Percentiles rank a stretch among this genome's conserved stretches.
phyloP scores from a whole-genome alignment of 1,139 yeast genomes.

The Suhomyces anneliseae region DNA sequence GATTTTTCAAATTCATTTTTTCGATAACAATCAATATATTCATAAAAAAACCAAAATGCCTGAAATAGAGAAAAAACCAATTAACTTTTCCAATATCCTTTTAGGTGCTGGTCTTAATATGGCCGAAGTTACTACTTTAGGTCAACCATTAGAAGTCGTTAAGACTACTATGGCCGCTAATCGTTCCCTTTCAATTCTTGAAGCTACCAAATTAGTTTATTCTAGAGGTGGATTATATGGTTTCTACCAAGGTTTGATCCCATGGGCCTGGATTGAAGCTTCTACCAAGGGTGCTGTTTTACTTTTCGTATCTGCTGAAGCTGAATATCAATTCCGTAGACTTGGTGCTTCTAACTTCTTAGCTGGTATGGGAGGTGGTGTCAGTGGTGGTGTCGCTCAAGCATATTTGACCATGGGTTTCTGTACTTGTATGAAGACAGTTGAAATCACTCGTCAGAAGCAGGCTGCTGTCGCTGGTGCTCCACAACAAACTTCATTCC shows the following conservation, averaged over 20 bases:
- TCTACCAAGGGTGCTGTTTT: slow-evolving; percentile 98
- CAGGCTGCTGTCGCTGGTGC: slow-evolving; percentile 67
- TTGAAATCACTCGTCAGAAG: slow-evolving; percentile 89
- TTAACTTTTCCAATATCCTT: slow-evolving; percentile 83
- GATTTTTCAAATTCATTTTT: neutral
- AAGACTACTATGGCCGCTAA: slow-evolving; percentile 99
- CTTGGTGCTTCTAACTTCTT: slow-evolving; percentile 71
- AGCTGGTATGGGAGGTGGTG: slow-evolving; percentile 94
- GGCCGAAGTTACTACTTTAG: slow-evolving; percentile 91
- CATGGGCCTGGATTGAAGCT: slow-evolving; percentile 99
- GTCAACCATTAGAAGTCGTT: slow-evolving; percentile 93
- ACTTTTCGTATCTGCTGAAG: slow-evolving; percentile 87
- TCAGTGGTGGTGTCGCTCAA: slow-evolving; percentile 93
- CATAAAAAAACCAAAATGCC: slow-evolving; percentile 9
- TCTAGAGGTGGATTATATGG: slow-evolving; percentile 90
- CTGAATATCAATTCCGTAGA: slow-evolving; percentile 71
- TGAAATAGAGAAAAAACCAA: slow-evolving; percentile 72
- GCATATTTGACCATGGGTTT: slow-evolving; percentile 96
- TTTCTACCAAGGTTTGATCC: slow-evolving; percentile 94
- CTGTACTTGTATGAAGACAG: slow-evolving; percentile 98
- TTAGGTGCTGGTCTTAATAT: slow-evolving; percentile 92
- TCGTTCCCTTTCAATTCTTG: slow-evolving; percentile 64
- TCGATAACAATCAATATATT: neutral
- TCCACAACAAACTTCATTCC: slow-evolving; percentile 72
- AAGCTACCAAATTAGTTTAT: slow-evolving; percentile 78